Conservation (phyloP, 768 basidiomycete genomes). For the Lactarius quietus region DNA sequence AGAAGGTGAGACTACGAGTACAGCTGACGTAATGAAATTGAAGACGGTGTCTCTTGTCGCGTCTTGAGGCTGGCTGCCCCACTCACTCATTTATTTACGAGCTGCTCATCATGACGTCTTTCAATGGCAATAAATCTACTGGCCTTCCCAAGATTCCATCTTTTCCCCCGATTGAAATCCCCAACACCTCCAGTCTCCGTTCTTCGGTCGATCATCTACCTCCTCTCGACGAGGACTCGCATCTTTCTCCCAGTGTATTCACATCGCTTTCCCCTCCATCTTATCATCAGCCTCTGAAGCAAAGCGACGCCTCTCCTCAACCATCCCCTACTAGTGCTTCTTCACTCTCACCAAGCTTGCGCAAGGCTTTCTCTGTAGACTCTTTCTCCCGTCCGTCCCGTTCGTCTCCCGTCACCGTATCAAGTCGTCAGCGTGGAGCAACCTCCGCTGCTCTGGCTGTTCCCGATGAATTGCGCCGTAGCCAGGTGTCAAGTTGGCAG, state of each 20-base stretch:
- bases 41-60: not conserved
- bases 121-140: slow-evolving; percentile 29
- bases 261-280: slow-evolving; percentile 30
- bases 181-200: slow-evolving; percentile 32
- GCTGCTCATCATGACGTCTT: slow-evolving; percentile 19
- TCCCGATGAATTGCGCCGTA: slow-evolving; percentile 14
- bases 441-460: not conserved
- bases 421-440: slow-evolving; percentile 13
- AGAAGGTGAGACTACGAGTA: not conserved
- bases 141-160: slow-evolving; percentile 39
- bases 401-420: slow-evolving; percentile 36
- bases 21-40: slow-evolving; percentile 19
- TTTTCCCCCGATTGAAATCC: slow-evolving; percentile 45
- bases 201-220: slow-evolving; percentile 32
- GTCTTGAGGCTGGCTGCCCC: slow-evolving; percentile 1
- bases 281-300: slow-evolving; percentile 26
- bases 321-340: slow-evolving; percentile 26
- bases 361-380: slow-evolving; percentile 76
- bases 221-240: slow-evolving; percentile 38
- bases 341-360: slow-evolving; percentile 43
- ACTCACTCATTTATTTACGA: slow-evolving; percentile 7
- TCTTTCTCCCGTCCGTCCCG: slow-evolving; percentile 50
- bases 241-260: slow-evolving; percentile 33
- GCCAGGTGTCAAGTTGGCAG: slow-evolving; percentile 12
- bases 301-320: slow-evolving; percentile 30